Base-by-base conservation (phyloP, 208 protist species). In the Lotmaria passim region DNA sequence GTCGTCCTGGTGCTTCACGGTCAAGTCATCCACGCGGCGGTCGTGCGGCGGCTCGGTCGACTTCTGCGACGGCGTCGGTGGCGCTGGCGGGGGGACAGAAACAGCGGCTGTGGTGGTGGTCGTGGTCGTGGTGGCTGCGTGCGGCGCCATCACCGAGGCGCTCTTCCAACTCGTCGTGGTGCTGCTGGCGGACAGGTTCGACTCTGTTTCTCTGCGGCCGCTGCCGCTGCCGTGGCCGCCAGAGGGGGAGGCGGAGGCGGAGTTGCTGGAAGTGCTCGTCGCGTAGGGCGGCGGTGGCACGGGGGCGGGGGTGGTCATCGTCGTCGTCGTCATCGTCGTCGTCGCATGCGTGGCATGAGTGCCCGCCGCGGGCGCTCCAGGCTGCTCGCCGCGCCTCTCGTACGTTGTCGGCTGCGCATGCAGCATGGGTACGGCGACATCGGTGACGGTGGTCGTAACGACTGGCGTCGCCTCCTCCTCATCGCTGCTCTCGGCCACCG, bases 21-120 rank as follows among this genome's bases (percentile, higher is more conserved):
- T 79, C 7, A 88, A 56, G 51, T 91, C 86, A 52, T 88, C 82
- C 5, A 86, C 73, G 19, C 82, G 80, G 57, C 86, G 82, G 69
- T 88, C 82, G 57, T 82, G 61, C 30, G 69, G 74, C 14, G 53
- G 51, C 57, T 56, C 43, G 26, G 56, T 0, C 5, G 26, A 34
- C 28, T 65, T 73, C 44, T 57, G 47, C 26, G 48, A 58, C 36
- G 62, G 36, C 34, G 62, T 47, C 5, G 30, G 36, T 5, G 31
- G 31, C 28, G 50, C 59, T 14, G 59, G 26, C 33, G 59, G 59
- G 3, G 44, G 59, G 10, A 65, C 59, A 2, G 59, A 65, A 31
- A 14, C 28, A 31, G 28, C 19, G 7, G 43, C 43, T 6, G n/a
- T n/a, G 43, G 43, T 48, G 43, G 43, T 24, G 43, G 43, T 21